These are phyloP conservation scores for Neltuma alba DNA, from an alignment of 306 rosid species.

Conservation along the genomic window DNA sequence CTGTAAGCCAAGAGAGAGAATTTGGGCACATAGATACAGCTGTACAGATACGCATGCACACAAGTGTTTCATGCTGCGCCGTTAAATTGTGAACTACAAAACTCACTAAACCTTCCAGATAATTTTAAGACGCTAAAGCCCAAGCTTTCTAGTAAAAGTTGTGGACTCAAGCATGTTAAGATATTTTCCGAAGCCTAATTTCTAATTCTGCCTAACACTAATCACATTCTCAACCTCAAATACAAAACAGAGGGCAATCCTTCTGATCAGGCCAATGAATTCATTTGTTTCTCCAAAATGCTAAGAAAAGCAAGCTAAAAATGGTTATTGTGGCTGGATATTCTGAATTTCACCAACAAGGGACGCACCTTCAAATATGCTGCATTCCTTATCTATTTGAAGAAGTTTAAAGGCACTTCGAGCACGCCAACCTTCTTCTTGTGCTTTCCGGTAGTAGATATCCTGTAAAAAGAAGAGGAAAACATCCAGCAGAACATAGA, in stretches of 20 bases:
- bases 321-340: not conserved
- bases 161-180: no score
- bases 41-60: not conserved
- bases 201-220: constrained; percentile 6
- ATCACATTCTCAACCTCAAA: constrained; percentile 12
- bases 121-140: no score
- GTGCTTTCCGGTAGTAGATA: constrained; percentile 94
- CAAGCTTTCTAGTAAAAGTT: no score
- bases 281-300: constrained; percentile 5
- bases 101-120: constrained; percentile 21
- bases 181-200: not conserved
- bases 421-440: constrained; percentile 99
- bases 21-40: not conserved
- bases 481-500: constrained; percentile 20
- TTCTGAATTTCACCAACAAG: constrained; percentile 11
- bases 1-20: constrained; percentile 15
- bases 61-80: not conserved
- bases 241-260: not conserved
- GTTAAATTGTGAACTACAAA: constrained; percentile 1
- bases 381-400: constrained; percentile 93
- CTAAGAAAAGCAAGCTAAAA: not conserved
- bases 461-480: constrained; percentile 48
- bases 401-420: constrained; percentile 99
- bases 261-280: not conserved
- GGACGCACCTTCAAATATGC: constrained; percentile 74